phyloP scores from a whole-genome alignment of 1,284 basidiomycete genomes.

The Testicularia cyperi region DNA sequence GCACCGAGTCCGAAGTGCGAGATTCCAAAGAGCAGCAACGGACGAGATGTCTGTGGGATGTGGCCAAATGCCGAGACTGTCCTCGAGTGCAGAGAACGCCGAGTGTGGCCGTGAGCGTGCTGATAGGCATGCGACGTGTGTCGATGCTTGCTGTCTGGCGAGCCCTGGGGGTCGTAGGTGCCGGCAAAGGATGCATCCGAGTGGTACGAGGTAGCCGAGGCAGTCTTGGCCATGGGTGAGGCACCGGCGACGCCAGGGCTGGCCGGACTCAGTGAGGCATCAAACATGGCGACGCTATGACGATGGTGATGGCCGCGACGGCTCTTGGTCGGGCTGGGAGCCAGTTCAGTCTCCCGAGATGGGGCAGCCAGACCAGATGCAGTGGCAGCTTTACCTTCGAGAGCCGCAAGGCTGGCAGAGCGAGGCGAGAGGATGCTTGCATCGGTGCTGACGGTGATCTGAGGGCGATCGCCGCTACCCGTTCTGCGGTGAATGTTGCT shows the following conservation, averaged over 20 bases:
- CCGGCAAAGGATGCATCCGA: constrained; percentile 15
- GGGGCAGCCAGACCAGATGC: too few species aligned
- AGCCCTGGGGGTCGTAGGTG: constrained; percentile 2
- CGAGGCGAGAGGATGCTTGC: constrained; percentile 27
- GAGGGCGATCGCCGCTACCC: constrained; percentile 31
- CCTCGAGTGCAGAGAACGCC: constrained; percentile 17
- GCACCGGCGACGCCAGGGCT: constrained; percentile 10
- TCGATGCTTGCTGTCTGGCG: neutral
- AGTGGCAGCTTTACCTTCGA: constrained; percentile 5
- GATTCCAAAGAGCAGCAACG: constrained; percentile 61
- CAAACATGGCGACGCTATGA: constrained; percentile 47
- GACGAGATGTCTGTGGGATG: constrained; percentile 59
- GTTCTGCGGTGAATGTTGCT: constrained; percentile 20
- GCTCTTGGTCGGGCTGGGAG: constrained; percentile 37
- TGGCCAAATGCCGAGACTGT: constrained; percentile 43
- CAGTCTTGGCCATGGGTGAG: constrained; percentile 18
- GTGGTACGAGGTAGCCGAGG: constrained; percentile 12
- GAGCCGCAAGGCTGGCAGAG: constrained; percentile 25
- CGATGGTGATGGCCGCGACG: constrained; percentile 46
- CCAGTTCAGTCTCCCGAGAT: constrained; percentile 18
- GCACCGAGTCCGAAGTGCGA: constrained; percentile 65
- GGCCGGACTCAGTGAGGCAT: constrained; percentile 21
- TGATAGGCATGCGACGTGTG: constrained; percentile 5
- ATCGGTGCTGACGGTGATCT: constrained; percentile 42
- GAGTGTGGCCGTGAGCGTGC: constrained; percentile 13